phyloP scores from a whole-genome alignment of 495 filamentous ascomycete genomes.

The Neurospora hispaniola region DNA sequence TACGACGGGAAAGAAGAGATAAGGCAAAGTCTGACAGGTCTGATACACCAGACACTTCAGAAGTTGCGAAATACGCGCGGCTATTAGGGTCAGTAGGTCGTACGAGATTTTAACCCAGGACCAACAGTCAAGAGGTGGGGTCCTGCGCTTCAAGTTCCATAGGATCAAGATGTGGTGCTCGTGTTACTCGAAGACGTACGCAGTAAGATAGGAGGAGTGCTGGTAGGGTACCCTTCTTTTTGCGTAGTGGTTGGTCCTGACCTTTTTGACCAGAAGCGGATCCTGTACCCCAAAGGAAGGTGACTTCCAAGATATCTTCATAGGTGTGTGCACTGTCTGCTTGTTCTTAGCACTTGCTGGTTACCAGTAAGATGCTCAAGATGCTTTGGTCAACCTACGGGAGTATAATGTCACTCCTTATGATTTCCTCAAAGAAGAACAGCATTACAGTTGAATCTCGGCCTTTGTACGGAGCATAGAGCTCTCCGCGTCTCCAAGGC shows the following conservation, averaged over 20 bases:
- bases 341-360: background rate
- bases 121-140: background rate
- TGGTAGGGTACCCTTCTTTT: background rate
- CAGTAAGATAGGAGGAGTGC: background rate
- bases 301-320: background rate
- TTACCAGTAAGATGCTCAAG: background rate
- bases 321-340: background rate
- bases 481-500: background rate
- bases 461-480: background rate
- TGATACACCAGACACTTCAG: background rate
- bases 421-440: background rate
- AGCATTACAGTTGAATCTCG: background rate
- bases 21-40: background rate
- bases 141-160: background rate
- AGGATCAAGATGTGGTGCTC: background rate
- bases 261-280: background rate
- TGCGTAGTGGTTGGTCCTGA: background rate
- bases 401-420: background rate
- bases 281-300: background rate
- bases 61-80: background rate
- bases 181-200: background rate
- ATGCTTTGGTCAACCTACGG: background rate
- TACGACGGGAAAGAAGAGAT: background rate
- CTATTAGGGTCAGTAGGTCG: background rate
- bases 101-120: background rate